These are phyloP conservation scores for Fusarium tupiense DNA, from an alignment of 2,329 filamentous ascomycete species.

Conservation along the genomic window DNA sequence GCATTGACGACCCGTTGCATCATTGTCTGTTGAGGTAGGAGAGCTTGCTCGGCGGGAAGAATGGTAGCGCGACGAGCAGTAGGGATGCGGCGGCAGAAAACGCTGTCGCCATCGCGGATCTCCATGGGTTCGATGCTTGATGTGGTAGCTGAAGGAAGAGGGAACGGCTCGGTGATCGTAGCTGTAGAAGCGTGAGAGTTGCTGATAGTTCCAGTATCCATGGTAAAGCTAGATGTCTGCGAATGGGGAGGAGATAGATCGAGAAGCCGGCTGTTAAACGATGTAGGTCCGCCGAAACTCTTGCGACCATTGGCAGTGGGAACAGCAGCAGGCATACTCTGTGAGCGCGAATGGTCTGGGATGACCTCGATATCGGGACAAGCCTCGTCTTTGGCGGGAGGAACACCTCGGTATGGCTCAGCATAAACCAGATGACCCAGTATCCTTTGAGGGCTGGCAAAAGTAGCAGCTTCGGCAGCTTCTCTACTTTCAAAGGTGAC, in stretches of 20 bases:
- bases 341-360: conserved; percentile 46
- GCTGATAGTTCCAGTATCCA: conserved; percentile 65
- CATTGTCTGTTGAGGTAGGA: conserved; percentile 74
- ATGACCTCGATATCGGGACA: conserved; percentile 62
- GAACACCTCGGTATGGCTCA: conserved; percentile 73
- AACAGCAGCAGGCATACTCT: conserved; percentile 49
- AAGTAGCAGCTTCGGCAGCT: conserved; percentile 75
- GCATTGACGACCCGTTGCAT: conserved; percentile 70
- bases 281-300: conserved; percentile 45
- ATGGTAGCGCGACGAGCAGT: conserved; percentile 72
- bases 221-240: conserved; percentile 63
- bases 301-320: conserved; percentile 43
- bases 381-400: conserved; percentile 71
- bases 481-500: conserved; percentile 80
- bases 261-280: conserved; percentile 51
- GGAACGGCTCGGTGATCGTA: conserved; percentile 53
- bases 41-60: conserved; percentile 74
- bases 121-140: conserved; percentile 44
- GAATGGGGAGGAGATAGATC: conserved; percentile 57
- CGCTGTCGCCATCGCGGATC: conserved; percentile 48
- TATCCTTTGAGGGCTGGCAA: conserved; percentile 76
- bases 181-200: conserved; percentile 56
- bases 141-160: conserved; percentile 26
- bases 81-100: conserved; percentile 71
- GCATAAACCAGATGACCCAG: conserved; percentile 76